phyloP scores from a whole-genome alignment of 805 yeast species.

The Ogataea paradorogensis region DNA sequence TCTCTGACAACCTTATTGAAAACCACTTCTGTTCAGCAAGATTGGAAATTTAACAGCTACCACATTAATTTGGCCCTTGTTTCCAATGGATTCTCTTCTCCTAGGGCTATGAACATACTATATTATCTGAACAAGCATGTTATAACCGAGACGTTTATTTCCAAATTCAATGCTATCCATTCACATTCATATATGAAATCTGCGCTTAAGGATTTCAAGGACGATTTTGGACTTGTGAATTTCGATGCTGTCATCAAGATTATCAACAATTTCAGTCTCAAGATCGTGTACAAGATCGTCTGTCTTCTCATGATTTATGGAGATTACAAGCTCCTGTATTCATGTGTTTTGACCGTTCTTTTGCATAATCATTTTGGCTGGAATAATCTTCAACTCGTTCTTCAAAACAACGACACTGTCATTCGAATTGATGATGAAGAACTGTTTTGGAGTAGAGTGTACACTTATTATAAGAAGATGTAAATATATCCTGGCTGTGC shows the following conservation, averaged over 20 bases:
- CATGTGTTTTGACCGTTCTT: conserved; percentile 40
- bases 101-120: conserved; percentile 19
- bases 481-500: conserved; percentile 12
- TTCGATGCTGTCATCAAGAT: conserved; percentile 20
- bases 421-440: conserved; percentile 26
- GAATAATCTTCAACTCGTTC: conserved; percentile 31
- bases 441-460: conserved; percentile 30
- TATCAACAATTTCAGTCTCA: conserved; percentile 16
- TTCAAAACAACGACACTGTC: conserved; percentile 17
- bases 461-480: conserved; percentile 26
- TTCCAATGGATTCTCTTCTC: conserved; percentile 14
- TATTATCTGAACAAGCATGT: conserved; percentile 23
- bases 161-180: conserved; percentile 21
- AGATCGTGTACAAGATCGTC: conserved; percentile 21
- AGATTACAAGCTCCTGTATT: conserved; percentile 39
- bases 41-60: conserved; percentile 21
- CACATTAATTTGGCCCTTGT: conserved; percentile 15
- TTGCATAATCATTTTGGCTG: conserved; percentile 53
- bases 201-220: conserved; percentile 26
- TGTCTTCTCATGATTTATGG: conserved; percentile 26
- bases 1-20: conserved; percentile 19
- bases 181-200: conserved; percentile 18
- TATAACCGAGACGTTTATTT: conserved; percentile 23
- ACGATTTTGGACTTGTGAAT: conserved; percentile 25
- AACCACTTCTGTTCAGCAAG: conserved; percentile 14